Evolutionary conservation across 805 yeast genomes (phyloP).

Genomic region (Metschnikowia koreensis): DNA sequence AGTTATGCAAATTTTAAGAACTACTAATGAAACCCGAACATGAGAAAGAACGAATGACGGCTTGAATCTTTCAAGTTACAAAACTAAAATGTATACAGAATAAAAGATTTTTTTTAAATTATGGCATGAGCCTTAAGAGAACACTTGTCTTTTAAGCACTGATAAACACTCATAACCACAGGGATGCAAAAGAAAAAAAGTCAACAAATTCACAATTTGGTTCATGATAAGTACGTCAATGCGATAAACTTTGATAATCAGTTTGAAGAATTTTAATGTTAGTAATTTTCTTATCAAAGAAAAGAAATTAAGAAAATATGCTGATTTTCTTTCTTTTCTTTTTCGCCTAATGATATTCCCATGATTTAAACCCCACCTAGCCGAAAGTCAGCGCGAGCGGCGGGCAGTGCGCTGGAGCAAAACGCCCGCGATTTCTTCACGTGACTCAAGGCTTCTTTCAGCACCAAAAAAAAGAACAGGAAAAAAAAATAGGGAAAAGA

Average conservation of each 20-base stretch:
- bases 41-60: not conserved
- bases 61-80: not conserved
- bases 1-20: not conserved
- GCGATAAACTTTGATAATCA: too few relatives aligned
- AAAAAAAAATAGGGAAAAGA: constrained; percentile 7
- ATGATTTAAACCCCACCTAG: not conserved
- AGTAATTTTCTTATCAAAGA: too few relatives aligned
- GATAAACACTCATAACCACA: not conserved
- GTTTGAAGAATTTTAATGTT: too few relatives aligned
- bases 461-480: constrained; percentile 10
- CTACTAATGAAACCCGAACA: not conserved
- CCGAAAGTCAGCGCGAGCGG: not conserved
- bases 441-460: constrained; percentile 7
- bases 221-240: too few relatives aligned
- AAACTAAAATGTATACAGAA: not conserved
- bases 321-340: too few relatives aligned
- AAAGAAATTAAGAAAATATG: too few relatives aligned
- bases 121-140: not conserved
- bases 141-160: not conserved
- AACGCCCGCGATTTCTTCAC: constrained; percentile 7
- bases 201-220: too few relatives aligned
- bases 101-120: too few relatives aligned
- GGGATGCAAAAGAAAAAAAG: not conserved
- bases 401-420: constrained; percentile 4
- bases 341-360: not conserved